Percentiles rank a stretch among this genome's conserved stretches.
Evolutionary conservation across 1,139 yeast species (phyloP).

Genomic region (Scheffersomyces stambukii): DNA sequence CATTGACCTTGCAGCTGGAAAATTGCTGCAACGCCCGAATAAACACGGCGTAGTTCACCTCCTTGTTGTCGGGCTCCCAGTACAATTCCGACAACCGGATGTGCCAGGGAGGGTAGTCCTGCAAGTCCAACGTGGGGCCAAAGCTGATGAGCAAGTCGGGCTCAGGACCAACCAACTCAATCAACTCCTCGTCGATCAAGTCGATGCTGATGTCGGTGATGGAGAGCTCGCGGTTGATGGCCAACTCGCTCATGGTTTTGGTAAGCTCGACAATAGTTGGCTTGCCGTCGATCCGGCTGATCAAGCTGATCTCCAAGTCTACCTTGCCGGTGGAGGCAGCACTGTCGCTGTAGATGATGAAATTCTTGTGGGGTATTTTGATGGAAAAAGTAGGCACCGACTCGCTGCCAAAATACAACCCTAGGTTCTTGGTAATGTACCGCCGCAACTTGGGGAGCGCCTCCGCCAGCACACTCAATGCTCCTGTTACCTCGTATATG

Average conservation of each 20-base stretch:
- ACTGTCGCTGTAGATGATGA: conserved; percentile 35
- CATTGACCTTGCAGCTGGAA: conserved; percentile 77
- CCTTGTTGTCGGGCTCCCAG: conserved; percentile 82
- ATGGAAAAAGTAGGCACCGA: conserved; percentile 59
- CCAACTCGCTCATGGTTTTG: conserved; percentile 77
- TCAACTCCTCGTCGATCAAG: conserved; percentile 69
- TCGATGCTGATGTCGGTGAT: conserved; percentile 68
- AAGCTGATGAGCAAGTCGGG: conserved; percentile 85
- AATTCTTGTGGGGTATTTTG: conserved; percentile 59
- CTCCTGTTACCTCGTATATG: conserved; percentile 79
- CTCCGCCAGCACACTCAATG: conserved; percentile 37
- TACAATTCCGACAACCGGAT: conserved; percentile 84
- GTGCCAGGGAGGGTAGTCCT: conserved; percentile 99
- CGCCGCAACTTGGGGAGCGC: conserved; percentile 55
- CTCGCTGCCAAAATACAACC: conserved; percentile 70
- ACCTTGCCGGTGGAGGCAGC: conserved; percentile 14
- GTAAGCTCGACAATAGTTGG: conserved; percentile 87
- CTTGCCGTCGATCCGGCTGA: conserved; percentile 81
- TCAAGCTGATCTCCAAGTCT: conserved; percentile 60
- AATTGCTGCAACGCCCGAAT: conserved; percentile 78
- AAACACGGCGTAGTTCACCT: conserved; percentile 81
- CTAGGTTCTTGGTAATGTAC: conserved; percentile 57
- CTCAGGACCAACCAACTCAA: conserved; percentile 77
- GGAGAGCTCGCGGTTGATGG: conserved; percentile 57
- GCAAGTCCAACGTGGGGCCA: conserved; percentile 82